phyloP scores from a whole-genome alignment of 2,329 filamentous ascomycete species.

The Simplicillium sp. region DNA sequence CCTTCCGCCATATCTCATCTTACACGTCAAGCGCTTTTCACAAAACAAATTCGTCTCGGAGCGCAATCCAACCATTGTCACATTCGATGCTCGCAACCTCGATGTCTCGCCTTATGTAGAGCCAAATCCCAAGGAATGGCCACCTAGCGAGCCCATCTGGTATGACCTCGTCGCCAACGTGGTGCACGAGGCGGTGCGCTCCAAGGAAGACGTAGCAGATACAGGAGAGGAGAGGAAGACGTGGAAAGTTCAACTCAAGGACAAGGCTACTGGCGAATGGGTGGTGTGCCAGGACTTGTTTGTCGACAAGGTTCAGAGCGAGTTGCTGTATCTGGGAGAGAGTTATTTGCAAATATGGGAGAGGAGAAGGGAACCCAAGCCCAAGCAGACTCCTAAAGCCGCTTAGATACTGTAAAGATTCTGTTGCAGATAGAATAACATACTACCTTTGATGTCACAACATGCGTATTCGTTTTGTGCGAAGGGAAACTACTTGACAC shows the following conservation, averaged over 20 bases:
- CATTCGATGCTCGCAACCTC: conserved; percentile 74
- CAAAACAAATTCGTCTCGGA: conserved; percentile 95
- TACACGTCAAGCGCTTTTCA: conserved; percentile 96
- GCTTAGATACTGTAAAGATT: conserved; percentile 11
- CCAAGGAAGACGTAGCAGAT: conserved; percentile 76
- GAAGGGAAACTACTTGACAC: no score
- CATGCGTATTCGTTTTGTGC: no score
- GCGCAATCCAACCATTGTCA: conserved; percentile 96
- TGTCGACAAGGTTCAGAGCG: conserved; percentile 80
- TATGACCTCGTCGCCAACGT: conserved; percentile 97
- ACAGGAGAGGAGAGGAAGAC: conserved; percentile 80
- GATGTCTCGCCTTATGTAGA: conserved; percentile 89
- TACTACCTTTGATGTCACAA: background rate
- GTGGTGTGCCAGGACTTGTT: conserved; percentile 88
- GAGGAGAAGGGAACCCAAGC: conserved; percentile 50
- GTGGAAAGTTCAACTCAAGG: conserved; percentile 86
- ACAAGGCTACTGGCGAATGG: conserved; percentile 79
- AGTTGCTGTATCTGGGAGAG: conserved; percentile 87
- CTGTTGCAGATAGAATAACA: background rate
- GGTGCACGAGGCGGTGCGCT: conserved; percentile 72
- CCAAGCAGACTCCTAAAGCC: no score
- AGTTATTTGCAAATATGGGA: conserved; percentile 97
- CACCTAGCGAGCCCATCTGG: conserved; percentile 72
- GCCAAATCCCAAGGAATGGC: conserved; percentile 64
- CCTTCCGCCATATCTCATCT: conserved; percentile 79